Evolutionary conservation across 129 eudicot genomes (phyloP).

Genomic region (Helianthus annuus): DNA sequence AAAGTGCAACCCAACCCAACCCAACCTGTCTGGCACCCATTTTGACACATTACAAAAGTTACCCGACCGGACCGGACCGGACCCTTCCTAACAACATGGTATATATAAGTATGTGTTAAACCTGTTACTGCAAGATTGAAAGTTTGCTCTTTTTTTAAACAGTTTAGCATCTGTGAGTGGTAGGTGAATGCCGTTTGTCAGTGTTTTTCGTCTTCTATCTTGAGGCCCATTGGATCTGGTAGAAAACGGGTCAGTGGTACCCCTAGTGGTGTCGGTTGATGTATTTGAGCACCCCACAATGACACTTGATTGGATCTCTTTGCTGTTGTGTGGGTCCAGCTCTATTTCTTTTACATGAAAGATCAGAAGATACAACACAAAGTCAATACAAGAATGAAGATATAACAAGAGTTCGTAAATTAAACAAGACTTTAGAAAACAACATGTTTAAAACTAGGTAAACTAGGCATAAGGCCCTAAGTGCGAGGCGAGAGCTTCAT

Average conservation of each 20-base stretch:
- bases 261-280: constrained; percentile 23
- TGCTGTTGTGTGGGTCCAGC: constrained; percentile 33
- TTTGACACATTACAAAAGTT: background rate
- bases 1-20: background rate
- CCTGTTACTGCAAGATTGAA: constrained; percentile 40
- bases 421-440: no score
- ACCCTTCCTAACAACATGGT: background rate
- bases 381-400: background rate
- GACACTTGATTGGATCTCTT: constrained; percentile 32
- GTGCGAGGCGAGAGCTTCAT: no score
- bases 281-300: constrained; percentile 29
- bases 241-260: constrained; percentile 23
- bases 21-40: background rate
- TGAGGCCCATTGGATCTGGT: constrained; percentile 32
- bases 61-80: background rate
- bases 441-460: no score
- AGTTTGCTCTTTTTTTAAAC: constrained; percentile 19
- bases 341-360: constrained; percentile 29
- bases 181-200: constrained; percentile 10
- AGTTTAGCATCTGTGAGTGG: constrained; percentile 33
- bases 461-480: no score
- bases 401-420: background rate
- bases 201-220: constrained; percentile 16
- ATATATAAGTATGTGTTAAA: constrained; percentile 15
- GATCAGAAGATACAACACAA: constrained; percentile 3